Conservation (phyloP, 2,329 filamentous ascomycete species). For the Botrytis galanthina region DNA sequence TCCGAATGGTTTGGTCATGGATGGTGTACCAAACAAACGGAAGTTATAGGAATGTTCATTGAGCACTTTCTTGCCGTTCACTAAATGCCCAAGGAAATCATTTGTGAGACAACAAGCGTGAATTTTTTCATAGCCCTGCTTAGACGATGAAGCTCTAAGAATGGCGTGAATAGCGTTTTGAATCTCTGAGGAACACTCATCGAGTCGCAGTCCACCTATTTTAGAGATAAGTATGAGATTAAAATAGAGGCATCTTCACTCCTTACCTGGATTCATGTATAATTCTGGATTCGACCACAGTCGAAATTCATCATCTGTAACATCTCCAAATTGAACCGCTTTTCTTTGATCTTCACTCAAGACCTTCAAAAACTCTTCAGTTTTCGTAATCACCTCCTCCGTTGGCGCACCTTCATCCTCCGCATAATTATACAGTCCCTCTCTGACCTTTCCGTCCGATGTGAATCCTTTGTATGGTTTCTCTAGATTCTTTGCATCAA, state of each 20-base stretch:
- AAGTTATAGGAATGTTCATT: slow-evolving; percentile 37
- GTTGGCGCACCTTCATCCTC: slow-evolving; percentile 37
- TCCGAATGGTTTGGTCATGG: slow-evolving; percentile 31
- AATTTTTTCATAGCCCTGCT: slow-evolving; percentile 33
- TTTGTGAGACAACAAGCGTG: slow-evolving; percentile 35
- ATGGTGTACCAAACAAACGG: slow-evolving; percentile 33
- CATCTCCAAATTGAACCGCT: slow-evolving; percentile 30
- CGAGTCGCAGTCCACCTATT: slow-evolving; percentile 33
- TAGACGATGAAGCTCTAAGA: slow-evolving; percentile 32
- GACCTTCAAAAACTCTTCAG: slow-evolving; percentile 25
- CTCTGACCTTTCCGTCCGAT: slow-evolving; percentile 33
- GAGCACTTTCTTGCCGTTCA: slow-evolving; percentile 34
- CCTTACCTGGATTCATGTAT: slow-evolving; percentile 35
- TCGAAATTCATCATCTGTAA: slow-evolving; percentile 35
- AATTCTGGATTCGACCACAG: slow-evolving; percentile 38
- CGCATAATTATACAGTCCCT: slow-evolving; percentile 32
- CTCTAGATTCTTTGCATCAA: slow-evolving; percentile 37
- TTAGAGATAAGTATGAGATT: neutral
- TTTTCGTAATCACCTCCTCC: slow-evolving; percentile 28
- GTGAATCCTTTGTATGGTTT: slow-evolving; percentile 37
- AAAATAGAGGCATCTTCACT: too few relatives aligned
- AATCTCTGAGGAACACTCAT: slow-evolving; percentile 30
- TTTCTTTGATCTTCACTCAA: slow-evolving; percentile 30
- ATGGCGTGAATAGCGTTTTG: slow-evolving; percentile 32
- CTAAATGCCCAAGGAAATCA: slow-evolving; percentile 34